phyloP scores from a whole-genome alignment of 2,329 filamentous ascomycete species.

The Chaetothyriales sp. region DNA sequence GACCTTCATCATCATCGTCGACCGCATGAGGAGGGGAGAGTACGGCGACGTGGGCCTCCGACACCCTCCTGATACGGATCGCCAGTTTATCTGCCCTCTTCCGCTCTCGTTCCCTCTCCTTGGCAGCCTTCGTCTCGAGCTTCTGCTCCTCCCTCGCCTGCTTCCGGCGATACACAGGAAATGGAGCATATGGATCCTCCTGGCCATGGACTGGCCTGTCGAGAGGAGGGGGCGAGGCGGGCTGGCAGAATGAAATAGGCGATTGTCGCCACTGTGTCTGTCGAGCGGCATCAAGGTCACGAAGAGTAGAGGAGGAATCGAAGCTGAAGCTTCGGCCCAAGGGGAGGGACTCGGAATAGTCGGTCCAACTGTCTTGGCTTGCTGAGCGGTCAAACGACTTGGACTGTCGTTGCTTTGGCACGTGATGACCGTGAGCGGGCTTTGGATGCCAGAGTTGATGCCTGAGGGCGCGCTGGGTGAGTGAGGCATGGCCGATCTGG shows the following conservation, averaged over 20 bases:
- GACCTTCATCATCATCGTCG: background rate
- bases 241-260: slow-evolving; percentile 11
- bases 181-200: slow-evolving; percentile 6
- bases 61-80: background rate
- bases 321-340: slow-evolving; percentile 10
- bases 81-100: slow-evolving; percentile 1
- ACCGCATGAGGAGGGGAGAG: background rate
- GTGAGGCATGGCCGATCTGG: slow-evolving; percentile 7
- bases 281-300: slow-evolving; percentile 10
- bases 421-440: background rate
- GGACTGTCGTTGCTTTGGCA: background rate
- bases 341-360: background rate
- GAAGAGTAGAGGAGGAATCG: slow-evolving; percentile 12
- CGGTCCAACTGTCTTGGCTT: background rate
- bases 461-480: slow-evolving; percentile 7
- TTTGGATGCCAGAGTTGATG: background rate
- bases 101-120: slow-evolving; percentile 8
- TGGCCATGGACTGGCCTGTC: slow-evolving; percentile 3
- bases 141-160: slow-evolving; percentile 12
- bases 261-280: slow-evolving; percentile 11
- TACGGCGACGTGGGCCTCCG: background rate
- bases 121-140: slow-evolving; percentile 8
- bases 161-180: slow-evolving; percentile 8
- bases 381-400: background rate
- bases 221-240: slow-evolving; percentile 1